These are phyloP conservation scores for Thielaviopsis musarum DNA, from an alignment of 2,329 filamentous ascomycete genomes.

Conservation along the genomic window DNA sequence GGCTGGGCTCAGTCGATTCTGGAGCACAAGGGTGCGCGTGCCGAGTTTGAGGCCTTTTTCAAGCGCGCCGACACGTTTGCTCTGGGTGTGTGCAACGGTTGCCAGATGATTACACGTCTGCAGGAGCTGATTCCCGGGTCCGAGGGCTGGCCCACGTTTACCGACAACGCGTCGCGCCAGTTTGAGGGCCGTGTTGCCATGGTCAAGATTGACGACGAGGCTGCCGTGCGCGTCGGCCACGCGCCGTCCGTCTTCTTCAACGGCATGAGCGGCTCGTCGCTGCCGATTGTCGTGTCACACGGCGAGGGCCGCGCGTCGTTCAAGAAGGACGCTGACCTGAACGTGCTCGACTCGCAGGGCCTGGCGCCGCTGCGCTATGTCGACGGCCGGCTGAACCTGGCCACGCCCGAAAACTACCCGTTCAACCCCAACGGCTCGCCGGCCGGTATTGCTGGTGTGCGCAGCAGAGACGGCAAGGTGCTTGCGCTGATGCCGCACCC, in stretches of 20 bases:
- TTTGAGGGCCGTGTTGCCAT: slow-evolving; percentile 81
- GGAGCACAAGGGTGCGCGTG: slow-evolving; percentile 58
- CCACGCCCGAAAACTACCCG: slow-evolving; percentile 68
- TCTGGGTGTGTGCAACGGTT: slow-evolving; percentile 92
- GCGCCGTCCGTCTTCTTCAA: slow-evolving; percentile 69
- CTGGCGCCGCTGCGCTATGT: slow-evolving; percentile 69
- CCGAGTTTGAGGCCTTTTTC: slow-evolving; percentile 76
- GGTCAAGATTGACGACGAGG: slow-evolving; percentile 43
- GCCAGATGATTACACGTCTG: slow-evolving; percentile 72
- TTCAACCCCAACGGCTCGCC: slow-evolving; percentile 77
- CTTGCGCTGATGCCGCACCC: slow-evolving; percentile 89
- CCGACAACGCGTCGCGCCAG: slow-evolving; percentile 69
- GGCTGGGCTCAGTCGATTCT: slow-evolving; percentile 93
- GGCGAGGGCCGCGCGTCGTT: slow-evolving; percentile 77
- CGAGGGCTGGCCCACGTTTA: slow-evolving; percentile 68
- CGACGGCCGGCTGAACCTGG: slow-evolving; percentile 51
- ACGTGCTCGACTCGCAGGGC: slow-evolving; percentile 22
- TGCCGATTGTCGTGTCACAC: slow-evolving; percentile 81
- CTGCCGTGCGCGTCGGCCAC: slow-evolving; percentile 16
- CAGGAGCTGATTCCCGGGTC: slow-evolving; percentile 79
- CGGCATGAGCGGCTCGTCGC: slow-evolving; percentile 64
- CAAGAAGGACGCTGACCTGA: slow-evolving; percentile 36
- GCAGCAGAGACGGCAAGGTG: slow-evolving; percentile 61
- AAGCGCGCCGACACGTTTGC: slow-evolving; percentile 76
- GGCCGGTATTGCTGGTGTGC: slow-evolving; percentile 62